Evolutionary conservation across 345 rosid genomes (phyloP), one percentile per base, ranked within the genome.

Genomic region (Stellera chamaejasme): DNA sequence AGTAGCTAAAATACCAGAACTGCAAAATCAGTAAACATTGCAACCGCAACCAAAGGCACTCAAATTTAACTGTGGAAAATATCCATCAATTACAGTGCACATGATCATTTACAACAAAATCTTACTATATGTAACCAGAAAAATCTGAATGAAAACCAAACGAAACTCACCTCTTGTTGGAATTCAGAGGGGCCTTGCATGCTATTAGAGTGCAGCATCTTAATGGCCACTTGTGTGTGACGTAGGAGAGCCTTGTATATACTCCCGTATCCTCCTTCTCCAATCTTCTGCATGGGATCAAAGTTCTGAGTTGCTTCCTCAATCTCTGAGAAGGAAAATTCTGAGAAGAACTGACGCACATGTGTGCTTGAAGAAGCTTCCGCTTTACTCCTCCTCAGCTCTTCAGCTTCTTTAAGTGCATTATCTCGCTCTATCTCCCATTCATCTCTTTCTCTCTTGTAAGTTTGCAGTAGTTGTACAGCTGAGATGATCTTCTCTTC

Each of bases 191-290:
- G 89, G 14, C 91, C 92, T 75, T 89, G 97, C 66, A 72, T 64
- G 73, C 92, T 83, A 53, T 72, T 65, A 67, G 91, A 55, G 64
- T 83, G 77, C 66, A 77, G 58, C 71, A 75, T 77, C 72, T 88
- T 88, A 47, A 88, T 80, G 44, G 90, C 90, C 69, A 85, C 96
- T 45, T 65, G 76, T 5, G 82, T 85, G 60, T 81, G 83, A 46
- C 78, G 77, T 64, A 88, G 77, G 23, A 62, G 11, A 50, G 90
- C 88, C 62, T 69, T 70, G 57, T 81, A 85, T 63, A 85, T 83
- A 76, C 79, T 85, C 49, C 94, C 96, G 68, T 83, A 88, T 47
- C 94, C 94, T 13, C 96, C 96, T 79, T 85, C 94, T 32, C 88
- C 96, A 55, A 88, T 85, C 78, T 81, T 85, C 71, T 65, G 59